Conservation (phyloP, 768 basidiomycete species). For the Hydnomerulius pinastri region DNA sequence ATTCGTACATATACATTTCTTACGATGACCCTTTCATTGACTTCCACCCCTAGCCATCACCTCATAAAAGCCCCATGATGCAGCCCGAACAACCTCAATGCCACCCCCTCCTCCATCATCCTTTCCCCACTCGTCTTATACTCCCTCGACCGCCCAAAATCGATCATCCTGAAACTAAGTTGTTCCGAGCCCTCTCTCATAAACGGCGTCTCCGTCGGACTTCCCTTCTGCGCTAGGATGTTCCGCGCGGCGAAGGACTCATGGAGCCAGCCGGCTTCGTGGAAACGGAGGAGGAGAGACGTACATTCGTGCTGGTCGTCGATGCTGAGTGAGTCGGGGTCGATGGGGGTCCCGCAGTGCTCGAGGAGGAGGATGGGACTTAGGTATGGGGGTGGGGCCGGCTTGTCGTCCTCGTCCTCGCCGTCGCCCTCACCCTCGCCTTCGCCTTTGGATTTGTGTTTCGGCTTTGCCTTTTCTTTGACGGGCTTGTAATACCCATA, state of each 20-base stretch:
- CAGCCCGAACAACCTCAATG: conserved; percentile 6
- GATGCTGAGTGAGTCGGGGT: conserved; percentile 23
- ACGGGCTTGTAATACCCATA: conserved; percentile 58
- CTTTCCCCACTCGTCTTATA: not conserved
- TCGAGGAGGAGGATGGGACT: conserved; percentile 51
- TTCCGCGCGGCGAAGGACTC: conserved; percentile 45
- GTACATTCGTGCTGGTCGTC: conserved; percentile 45
- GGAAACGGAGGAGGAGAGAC: conserved; percentile 43
- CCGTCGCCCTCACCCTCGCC: not conserved
- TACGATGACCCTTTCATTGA: too few species aligned
- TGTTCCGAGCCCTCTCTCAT: conserved; percentile 4
- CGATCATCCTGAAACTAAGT: conserved; percentile 50
- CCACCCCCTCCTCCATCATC: conserved; percentile 1
- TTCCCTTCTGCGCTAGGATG: conserved; percentile 45
- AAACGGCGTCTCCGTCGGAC: conserved; percentile 32
- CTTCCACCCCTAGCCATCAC: not conserved
- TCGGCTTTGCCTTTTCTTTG: not conserved
- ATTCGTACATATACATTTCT: too few species aligned
- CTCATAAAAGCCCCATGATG: not conserved
- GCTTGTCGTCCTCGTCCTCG: not conserved
- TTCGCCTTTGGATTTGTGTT: not conserved
- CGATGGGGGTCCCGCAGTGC: conserved; percentile 44
- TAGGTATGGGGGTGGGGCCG: conserved; percentile 12
- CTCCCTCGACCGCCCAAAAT: conserved; percentile 45
- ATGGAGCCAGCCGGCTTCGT: conserved; percentile 40